Evolutionary conservation across 2,329 filamentous ascomycete species (phyloP), one percentile per base, ranked within the genome.

Genomic region (Phialophora macrospora): DNA sequence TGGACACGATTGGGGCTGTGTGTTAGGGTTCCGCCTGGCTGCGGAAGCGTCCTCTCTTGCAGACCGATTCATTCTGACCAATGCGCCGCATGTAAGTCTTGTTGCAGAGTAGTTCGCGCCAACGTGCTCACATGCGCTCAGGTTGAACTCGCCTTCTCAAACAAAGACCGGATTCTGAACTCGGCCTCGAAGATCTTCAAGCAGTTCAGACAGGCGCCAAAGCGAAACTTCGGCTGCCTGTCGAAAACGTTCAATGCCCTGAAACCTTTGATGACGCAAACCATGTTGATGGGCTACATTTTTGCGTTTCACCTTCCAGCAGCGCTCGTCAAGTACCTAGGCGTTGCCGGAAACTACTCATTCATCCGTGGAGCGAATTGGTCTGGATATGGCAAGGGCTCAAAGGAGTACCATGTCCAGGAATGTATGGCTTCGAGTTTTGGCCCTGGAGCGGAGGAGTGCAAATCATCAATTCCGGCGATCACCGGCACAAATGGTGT

Each of bases 31-130:
- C 69, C 79, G 85, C 52, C 79, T 88, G 51, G 85, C 85, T n/a
- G 77, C 82, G n/a, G 85, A 87, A 71, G 85, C 85, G 30, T 79
- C 80, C 22, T 78, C 81, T 60, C 73, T 88, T 55, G 83, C 85
- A 8, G 82, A 87, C 74, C 80, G 83, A 48, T 85, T 84, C 71
- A 80, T 87, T 44, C 73, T 86, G 46, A 79, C 79, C 26, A 85
- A 85, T 70, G 82, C 80, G 2, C 77, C 83, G 11, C 78, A 85
- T 70, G 84, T 86, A 78, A 70, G 82, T 75, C 17, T 55, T 59
- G 24, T 12, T 34, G 20, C 20, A 44, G 7, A 26, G 26, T 56
- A n/a, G 26, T 1, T 51, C 4, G 12, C n/a, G 22, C 1, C n/a
- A 2, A 46, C 38, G 12, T 6, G 26, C 62, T 67, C 38, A 67